Base-by-base conservation (phyloP, 2,329 filamentous ascomycete species). In the Xylaria sp. region DNA sequence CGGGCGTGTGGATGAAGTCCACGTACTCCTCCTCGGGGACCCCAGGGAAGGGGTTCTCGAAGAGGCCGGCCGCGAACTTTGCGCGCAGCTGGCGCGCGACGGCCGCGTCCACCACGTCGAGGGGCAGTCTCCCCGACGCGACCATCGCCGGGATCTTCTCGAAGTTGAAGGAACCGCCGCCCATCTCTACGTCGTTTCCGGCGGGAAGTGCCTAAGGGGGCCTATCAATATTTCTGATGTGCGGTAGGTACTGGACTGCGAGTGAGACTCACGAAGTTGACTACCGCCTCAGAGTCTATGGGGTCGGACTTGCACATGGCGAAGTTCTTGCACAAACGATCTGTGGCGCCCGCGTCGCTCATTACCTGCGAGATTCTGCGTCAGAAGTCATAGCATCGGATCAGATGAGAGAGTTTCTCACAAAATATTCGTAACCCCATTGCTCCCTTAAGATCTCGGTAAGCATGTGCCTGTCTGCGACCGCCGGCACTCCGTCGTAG, bases 151-250 rank as follows among this genome's bases (percentile, higher is more conserved):
- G 85, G 47, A 91, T 90, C 34, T 78, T 81, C 59, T 84, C 78
- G 65, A 85, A 88, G 66, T 85, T 90, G 74, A 83, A 91, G 18
- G 84, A 87, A 18, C 89, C 88, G 38, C 88, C 88, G 11, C 88
- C 88, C 88, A 91, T 91, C 64, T 91, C 89, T 11, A 88, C 79
- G 62, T 91, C 88, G 45, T 85, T 88, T 2, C 89, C 88, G 4
- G 87, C 85, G 0, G 84, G 83, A 4, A 91, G 77, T 7, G 84
- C 75, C 71, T 81, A 53, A 13, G 16, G 2, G 9, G n/a, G 34
- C 29, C 47, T 16, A 37, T 4, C 19, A 40, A 7, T 2, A 24
- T 8, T 21, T 21, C 4, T 57, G n/a, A 2, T n/a, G 41, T 17
- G 11, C 26, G 11, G 18, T n/a, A n/a, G n/a, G n/a, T n/a, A n/a